Conservation (phyloP, 352 stramenopile species). For the Poterioochromonas sp. region DNA sequence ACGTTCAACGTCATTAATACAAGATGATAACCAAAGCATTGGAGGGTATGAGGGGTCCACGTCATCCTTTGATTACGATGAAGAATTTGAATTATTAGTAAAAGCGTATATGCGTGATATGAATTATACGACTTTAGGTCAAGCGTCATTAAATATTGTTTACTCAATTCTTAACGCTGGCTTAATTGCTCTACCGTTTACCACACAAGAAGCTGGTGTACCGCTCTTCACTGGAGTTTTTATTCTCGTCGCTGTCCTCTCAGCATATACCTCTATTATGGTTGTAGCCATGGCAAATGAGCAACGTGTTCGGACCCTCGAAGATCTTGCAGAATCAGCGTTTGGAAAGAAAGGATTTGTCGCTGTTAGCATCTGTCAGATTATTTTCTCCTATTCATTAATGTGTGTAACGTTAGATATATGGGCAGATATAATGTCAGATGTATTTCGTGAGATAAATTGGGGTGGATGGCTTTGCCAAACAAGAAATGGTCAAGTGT, state of each 20-base stretch:
- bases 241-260: neutral
- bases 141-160: slow-evolving; percentile 9
- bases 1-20: too few relatives aligned
- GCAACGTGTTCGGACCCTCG: neutral
- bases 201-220: neutral
- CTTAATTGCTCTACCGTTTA: slow-evolving; percentile 5
- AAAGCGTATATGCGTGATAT: slow-evolving; percentile 23
- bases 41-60: neutral
- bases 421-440: slow-evolving; percentile 8
- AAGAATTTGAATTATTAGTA: slow-evolving; percentile 28
- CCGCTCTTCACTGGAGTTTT: neutral
- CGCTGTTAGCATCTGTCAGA: neutral
- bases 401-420: slow-evolving; percentile 21
- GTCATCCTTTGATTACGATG: neutral
- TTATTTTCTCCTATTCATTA: slow-evolving; percentile 1
- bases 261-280: slow-evolving; percentile 15
- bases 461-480: neutral
- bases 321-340: slow-evolving; percentile 6
- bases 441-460: neutral
- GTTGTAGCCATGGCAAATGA: slow-evolving; percentile 16
- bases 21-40: neutral
- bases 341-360: neutral
- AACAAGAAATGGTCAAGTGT: neutral
- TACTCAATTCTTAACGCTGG: slow-evolving; percentile 14
- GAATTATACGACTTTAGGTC: slow-evolving; percentile 8